A percentile compares a stretch with the other conserved stretches of the same genome.
These are phyloP conservation scores for Plectosphaerella plurivora DNA, from an alignment of 2,329 filamentous ascomycete genomes.

Conservation along the genomic window DNA sequence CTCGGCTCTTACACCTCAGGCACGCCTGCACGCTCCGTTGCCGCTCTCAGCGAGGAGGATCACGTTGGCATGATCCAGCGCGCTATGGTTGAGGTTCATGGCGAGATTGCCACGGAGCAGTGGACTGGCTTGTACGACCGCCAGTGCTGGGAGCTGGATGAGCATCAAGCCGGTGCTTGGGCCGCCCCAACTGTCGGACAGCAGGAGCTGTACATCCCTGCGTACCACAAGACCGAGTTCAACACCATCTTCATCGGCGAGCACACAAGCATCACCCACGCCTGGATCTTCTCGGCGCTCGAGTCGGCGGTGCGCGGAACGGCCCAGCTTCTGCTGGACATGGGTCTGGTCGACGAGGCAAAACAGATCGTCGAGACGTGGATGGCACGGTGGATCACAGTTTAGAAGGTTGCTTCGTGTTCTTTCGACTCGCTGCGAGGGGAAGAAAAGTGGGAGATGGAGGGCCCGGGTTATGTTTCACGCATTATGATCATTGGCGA, in stretches of 20 bases:
- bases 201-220: constrained; percentile 25
- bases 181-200: constrained; percentile 22
- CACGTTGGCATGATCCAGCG: constrained; percentile 59
- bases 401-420: background rate
- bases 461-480: no score
- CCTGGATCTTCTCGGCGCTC: constrained; percentile 24
- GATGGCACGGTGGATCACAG: constrained; percentile 17
- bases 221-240: constrained; percentile 25
- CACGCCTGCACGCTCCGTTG: constrained; percentile 23
- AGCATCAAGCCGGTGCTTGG: constrained; percentile 22
- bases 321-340: constrained; percentile 20
- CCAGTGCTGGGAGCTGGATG: constrained; percentile 26
- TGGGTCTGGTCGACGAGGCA: constrained; percentile 17
- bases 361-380: constrained; percentile 16
- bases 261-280: constrained; percentile 27
- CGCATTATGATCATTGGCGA: no score
- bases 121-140: constrained; percentile 26
- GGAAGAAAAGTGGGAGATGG: no score
- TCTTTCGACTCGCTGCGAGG: no score
- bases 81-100: constrained; percentile 63
- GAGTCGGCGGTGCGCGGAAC: constrained; percentile 23
- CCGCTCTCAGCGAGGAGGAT: constrained; percentile 40
- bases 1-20: constrained; percentile 49
- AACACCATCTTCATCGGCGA: constrained; percentile 29
- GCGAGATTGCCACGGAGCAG: constrained; percentile 25